Evolutionary conservation across 345 rosid species (phyloP), one percentile per base, ranked within the genome.

Genomic region (Fremontodendron californicum): DNA sequence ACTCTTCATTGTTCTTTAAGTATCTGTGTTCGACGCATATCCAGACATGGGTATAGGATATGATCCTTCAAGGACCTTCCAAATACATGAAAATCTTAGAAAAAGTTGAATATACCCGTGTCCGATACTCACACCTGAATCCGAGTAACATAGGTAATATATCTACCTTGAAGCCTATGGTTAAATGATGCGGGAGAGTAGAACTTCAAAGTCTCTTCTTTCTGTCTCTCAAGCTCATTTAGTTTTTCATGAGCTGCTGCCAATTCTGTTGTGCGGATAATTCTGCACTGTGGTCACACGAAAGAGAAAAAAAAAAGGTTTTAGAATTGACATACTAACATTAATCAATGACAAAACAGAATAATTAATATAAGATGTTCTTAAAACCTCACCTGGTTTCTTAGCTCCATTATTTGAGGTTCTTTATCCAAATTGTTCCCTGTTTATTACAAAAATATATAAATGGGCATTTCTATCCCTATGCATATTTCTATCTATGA

Each of bases 201-300:
- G 60, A 88, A 85, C 82, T 85, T 92, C 82, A 92, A 75, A 49
- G 84, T 85, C 78, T 90, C 97, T 71, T 94, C 93, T 75, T 87
- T 91, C 82, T 84, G 94, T 79, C 79, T 88, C 77, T 92, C 92
- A 0, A 93, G 95, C 85, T 96, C 98, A 39, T 73, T 85, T 29
- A 91, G 85, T 74, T 88, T 93, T 86, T 95, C 98, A 75, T 87
- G 94, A 16, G 97, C 96, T 51, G 98, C 81, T 46, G 99, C 98
- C 73, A 95, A 79, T 86, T 93, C 98, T 25, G 94, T 90, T 65
- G 97, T 95, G 72, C 98, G 91, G 77, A 95, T 95, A 29, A 95
- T 93, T 80, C 85, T 86, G 85, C 98, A 90, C 99, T 95, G 94
- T 52, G 76, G 73, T 11, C 64, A 77, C 35, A 65, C 12, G 8